Conservation (phyloP, 2,329 filamentous ascomycete genomes). For the Paracoccidioides lutzii region DNA sequence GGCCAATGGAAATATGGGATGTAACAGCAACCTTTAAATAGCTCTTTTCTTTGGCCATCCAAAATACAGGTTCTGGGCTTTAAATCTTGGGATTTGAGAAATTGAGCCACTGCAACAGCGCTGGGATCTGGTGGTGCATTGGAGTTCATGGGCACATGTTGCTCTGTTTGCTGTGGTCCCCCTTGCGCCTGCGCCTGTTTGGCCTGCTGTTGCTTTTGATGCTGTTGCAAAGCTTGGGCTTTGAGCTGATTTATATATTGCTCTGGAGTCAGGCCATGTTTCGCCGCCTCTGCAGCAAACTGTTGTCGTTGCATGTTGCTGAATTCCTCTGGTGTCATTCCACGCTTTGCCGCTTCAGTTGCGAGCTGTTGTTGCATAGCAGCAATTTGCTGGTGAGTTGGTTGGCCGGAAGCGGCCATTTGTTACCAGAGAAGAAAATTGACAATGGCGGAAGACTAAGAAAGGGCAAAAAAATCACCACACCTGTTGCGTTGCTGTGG, state of each 20-base stretch:
- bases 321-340: slow-evolving; percentile 76
- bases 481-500: background rate
- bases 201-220: slow-evolving; percentile 27
- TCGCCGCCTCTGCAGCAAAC: slow-evolving; percentile 34
- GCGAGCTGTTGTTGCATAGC: slow-evolving; percentile 73
- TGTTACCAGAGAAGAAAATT: background rate
- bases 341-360: slow-evolving; percentile 68
- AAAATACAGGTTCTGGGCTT: slow-evolving; percentile 87
- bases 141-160: slow-evolving; percentile 37
- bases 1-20: background rate
- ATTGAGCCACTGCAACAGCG: slow-evolving; percentile 78
- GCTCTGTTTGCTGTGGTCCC: slow-evolving; percentile 16
- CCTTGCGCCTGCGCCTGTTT: slow-evolving; percentile 26
- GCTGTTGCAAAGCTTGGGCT: slow-evolving; percentile 21
- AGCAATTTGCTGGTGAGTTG: slow-evolving; percentile 72
- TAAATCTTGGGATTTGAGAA: slow-evolving; percentile 68
- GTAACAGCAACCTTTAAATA: slow-evolving; percentile 64
- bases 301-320: slow-evolving; percentile 46
- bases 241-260: slow-evolving; percentile 34
- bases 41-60: slow-evolving; percentile 92
- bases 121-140: slow-evolving; percentile 66
- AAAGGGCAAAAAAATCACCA: background rate
- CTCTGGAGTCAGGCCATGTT: slow-evolving; percentile 41
- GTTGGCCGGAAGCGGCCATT: slow-evolving; percentile 32
- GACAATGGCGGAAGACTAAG: background rate